Evolutionary conservation across 108 stramenopile species (phyloP), one percentile per base, ranked within the genome.

Genomic region (Cyclotella baltica): DNA sequence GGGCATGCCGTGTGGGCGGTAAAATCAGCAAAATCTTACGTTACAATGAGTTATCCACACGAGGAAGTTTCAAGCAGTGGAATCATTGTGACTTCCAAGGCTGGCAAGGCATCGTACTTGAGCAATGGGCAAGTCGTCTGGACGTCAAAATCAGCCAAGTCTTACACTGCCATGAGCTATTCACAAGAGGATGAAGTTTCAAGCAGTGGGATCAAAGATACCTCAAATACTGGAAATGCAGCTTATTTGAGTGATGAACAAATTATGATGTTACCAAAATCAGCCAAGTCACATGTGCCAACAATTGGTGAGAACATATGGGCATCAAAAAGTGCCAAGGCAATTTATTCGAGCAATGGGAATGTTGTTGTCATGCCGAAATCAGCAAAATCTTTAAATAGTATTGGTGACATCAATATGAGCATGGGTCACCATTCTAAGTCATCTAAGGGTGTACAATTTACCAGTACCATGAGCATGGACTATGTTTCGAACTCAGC

Each of bases 191-290:
- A 52, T 52, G 18, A 52, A 52, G 40, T 4, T 10, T 10, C n/a
- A n/a, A 10, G 4, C 18, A 52, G n/a, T 20, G 51, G 51, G n/a
- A 52, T 52, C 51, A 52, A 52, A 52, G 51, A n/a, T 20, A n/a
- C 10, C 4, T 52, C 51, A 52, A 52, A 52, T 10, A 52, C 51
- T 13, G 51, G 51, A 13, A 52, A 52, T 10, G 51, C 19, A 52
- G 11, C 51, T n/a, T 52, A 52, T n/a, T 52, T 52, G 51, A 52
- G 51, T 52, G 51, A 52, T 52, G 51, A n/a, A 19, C 51, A 52
- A 52, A n/a, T 52, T n/a, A 52, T 52, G 51, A 52, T 13, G 51
- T 13, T n/a, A n/a, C n/a, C 51, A 10, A 52, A 52, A n/a, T 52
- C 51, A n/a, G 51, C 51, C 11, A 52, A 52, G n/a, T 52, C 51